Conservation (phyloP, 768 basidiomycete species). For the Roridomyces roridus region DNA sequence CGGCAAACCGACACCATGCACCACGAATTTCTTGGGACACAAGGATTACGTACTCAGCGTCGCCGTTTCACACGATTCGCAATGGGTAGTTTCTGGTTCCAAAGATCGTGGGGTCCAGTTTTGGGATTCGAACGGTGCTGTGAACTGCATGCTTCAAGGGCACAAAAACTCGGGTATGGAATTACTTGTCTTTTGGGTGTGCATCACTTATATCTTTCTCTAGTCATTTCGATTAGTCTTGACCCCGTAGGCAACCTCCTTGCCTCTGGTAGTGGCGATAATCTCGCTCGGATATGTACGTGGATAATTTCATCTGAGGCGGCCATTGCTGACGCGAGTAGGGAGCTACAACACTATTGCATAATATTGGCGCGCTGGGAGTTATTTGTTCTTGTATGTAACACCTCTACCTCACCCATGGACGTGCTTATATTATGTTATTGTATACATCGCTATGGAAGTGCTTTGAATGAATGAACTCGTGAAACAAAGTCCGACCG, state of each 20-base stretch:
- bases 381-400: constrained; percentile 12
- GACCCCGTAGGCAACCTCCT: constrained; percentile 51
- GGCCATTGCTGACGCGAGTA: not conserved
- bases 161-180: constrained; percentile 62
- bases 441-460: constrained; percentile 19
- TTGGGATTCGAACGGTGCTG: constrained; percentile 78
- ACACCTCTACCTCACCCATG: constrained; percentile 8
- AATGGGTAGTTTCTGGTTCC: constrained; percentile 92
- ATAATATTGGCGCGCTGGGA: not conserved
- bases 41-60: constrained; percentile 50
- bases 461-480: not conserved
- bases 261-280: constrained; percentile 61
- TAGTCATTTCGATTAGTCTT: constrained; percentile 58
- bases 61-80: constrained; percentile 84
- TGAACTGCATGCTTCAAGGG: constrained; percentile 93
- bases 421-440: constrained; percentile 20
- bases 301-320: too few species aligned
- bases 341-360: constrained; percentile 20
- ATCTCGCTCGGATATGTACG: constrained; percentile 61
- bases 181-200: not conserved
- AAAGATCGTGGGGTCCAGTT: constrained; percentile 98
- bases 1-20: constrained; percentile 49
- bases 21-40: constrained; percentile 80
- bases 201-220: not conserved
- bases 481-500: not conserved